phyloP scores from a whole-genome alignment of 768 basidiomycete genomes.

The Lactifluus pinguis region DNA sequence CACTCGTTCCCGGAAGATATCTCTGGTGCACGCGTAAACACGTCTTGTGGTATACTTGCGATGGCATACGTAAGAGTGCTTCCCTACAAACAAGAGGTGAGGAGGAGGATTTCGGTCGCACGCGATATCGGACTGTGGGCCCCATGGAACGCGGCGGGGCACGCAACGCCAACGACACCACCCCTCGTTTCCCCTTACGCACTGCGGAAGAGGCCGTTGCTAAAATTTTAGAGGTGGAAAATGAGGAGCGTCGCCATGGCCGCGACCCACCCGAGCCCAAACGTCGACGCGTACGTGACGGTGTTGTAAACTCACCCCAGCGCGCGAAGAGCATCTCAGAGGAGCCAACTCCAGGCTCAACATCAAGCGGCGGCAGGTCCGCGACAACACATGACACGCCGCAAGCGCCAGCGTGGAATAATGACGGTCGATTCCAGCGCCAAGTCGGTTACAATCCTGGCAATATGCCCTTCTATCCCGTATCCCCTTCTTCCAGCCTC shows the following conservation, averaged over 20 bases:
- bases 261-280: conserved; percentile 18
- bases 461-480: conserved; percentile 13
- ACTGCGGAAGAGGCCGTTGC: conserved; percentile 19
- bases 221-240: conserved; percentile 19
- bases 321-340: conserved; percentile 11
- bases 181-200: conserved; percentile 18
- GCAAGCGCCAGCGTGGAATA: conserved; percentile 13
- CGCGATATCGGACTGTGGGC: conserved; percentile 17
- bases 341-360: conserved; percentile 11
- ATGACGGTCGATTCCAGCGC: conserved; percentile 13
- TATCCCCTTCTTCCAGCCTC: conserved; percentile 15
- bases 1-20: conserved; percentile 19
- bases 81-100: conserved; percentile 20
- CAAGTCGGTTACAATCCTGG: conserved; percentile 13
- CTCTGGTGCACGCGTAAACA: conserved; percentile 22
- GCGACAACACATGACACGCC: conserved; percentile 11
- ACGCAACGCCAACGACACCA: conserved; percentile 8
- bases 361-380: conserved; percentile 10
- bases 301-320: not conserved
- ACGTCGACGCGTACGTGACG: conserved; percentile 16
- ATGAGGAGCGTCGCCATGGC: conserved; percentile 18
- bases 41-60: conserved; percentile 20
- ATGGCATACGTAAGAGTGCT: conserved; percentile 21
- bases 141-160: conserved; percentile 21
- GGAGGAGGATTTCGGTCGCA: conserved; percentile 21